Evolutionary conservation across 169 alveolate species (phyloP), one percentile per base, ranked within the genome.

Genomic region (Blepharisma undulans): DNA sequence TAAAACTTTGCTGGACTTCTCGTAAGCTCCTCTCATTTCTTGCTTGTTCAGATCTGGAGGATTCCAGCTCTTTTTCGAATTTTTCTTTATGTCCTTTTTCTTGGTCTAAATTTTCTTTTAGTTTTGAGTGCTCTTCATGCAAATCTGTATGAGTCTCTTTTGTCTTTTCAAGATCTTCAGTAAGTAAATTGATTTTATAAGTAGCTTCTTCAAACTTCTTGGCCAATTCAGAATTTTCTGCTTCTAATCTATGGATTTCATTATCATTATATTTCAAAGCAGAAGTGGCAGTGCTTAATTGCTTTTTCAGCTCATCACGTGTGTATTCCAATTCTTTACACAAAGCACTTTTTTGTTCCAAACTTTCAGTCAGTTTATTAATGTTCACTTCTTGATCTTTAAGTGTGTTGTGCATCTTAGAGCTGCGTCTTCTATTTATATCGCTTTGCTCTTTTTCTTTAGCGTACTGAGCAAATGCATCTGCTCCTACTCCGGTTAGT

Each of bases 151-250:
- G 33, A 29, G 81, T 8, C 7, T 74, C 18, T 5, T 74, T 10
- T 8, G 33, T 18, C 1, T 74, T 25, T 74, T 74, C 81, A 6
- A 74, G 81, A 14, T 74, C 81, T 29, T 74, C n/a, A 14, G 30
- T 22, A 72, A 82, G 71, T 60, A 89, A 27, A 34, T 59, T 86
- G 61, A 72, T 72, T 66, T 88, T 48, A 48, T 48, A 48, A 2
- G 3, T 72, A 1, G 33, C 89, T 36, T 92, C 94, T 19, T 90
- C 94, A n/a, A 91, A 79, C 71, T 88, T 92, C 80, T 92, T 92
- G 6, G 79, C 84, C 22, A 80, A 90, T 8, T 90, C 93, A 59
- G 90, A 84, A 85, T 92, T 85, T 88, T 92, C 94, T 60, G 87
- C 84, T 48, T 78, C 92, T 48, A 90, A 80, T 84, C 87, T 91